Base-by-base conservation (phyloP, 345 rosid species). In the Populus tremula region DNA sequence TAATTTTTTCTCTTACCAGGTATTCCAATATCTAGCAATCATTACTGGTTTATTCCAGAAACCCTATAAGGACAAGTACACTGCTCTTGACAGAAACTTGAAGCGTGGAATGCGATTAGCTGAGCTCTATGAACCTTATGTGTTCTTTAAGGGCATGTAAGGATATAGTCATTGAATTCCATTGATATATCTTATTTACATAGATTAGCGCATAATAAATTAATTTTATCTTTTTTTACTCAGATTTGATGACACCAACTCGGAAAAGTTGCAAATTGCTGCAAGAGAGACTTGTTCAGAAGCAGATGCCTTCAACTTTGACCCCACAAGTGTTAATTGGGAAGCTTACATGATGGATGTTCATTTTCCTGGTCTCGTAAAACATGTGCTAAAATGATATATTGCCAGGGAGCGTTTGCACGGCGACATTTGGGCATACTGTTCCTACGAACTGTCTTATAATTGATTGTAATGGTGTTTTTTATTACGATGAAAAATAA, bases 221-320 rank as follows among this genome's bases (percentile, higher is more conserved):
- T 17, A 21, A 2, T 73, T 1, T 10, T 35, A 31, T 49, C 9
- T 5, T 33, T 36, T 39, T 67, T 25, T 41, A 41, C 14, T 41
- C 67, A 79, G 82, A 49, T 73, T 68, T 56, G 78, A 73, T 56
- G 74, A 73, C 43, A 41, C 72, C 2, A 79, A 73, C 43, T 9
- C 64, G n/a, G 43, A 73, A 10, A 43, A 79, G 38, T 5, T 78
- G 76, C 23, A 25, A 38, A 54, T n/a, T 4, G 21, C 6, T 10
- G 73, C 72, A 9, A 36, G 17, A 8, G 41, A 66, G 41, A 64
- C 36, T 21, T 41, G 49, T 39, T 21, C 20, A 20, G 76, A 53
- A 1, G 38, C 25, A 12, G 33, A 65, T 13, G 17, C 13, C 16
- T 49, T 78, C 12, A 50, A 65, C n/a, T 72, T 78, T 13, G 72